A percentile compares a stretch with the other conserved stretches of the same genome.
Evolutionary conservation across 1,284 basidiomycete genomes (phyloP).

Genomic region (Ceratobasidium sp.): DNA sequence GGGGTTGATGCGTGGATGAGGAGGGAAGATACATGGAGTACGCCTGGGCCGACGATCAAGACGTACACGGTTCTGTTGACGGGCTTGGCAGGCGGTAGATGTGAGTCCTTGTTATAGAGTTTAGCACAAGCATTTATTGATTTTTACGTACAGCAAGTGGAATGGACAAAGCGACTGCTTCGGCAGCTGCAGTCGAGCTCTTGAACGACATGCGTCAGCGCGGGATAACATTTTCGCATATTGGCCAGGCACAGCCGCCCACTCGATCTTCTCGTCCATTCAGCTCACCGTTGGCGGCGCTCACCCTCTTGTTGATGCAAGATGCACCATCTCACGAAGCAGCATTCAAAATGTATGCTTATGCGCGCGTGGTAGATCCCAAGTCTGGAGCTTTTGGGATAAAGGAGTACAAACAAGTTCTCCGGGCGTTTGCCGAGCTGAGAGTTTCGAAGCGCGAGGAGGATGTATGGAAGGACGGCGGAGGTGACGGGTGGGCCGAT

Average conservation of each 20-base stretch:
- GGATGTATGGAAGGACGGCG: conserved; percentile 50
- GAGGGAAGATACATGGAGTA: conserved; percentile 31
- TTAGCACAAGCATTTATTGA: background rate
- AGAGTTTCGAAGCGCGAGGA: conserved; percentile 49
- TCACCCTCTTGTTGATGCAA: conserved; percentile 68
- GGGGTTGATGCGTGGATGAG: conserved; percentile 20
- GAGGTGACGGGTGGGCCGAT: conserved; percentile 38
- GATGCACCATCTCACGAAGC: conserved; percentile 59
- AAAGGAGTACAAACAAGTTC: conserved; percentile 42
- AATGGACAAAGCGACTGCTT: conserved; percentile 6
- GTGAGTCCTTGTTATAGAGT: background rate
- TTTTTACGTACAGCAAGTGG: conserved; percentile 9
- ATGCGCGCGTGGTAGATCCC: conserved; percentile 52
- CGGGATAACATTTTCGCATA: conserved; percentile 35
- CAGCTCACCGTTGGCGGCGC: conserved; percentile 7
- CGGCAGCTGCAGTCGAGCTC: conserved; percentile 32
- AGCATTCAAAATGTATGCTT: conserved; percentile 68
- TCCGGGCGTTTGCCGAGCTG: conserved; percentile 42
- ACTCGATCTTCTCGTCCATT: background rate
- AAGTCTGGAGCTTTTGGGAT: conserved; percentile 43
- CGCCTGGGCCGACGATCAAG: conserved; percentile 20
- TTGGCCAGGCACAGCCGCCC: background rate
- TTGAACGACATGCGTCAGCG: conserved; percentile 32
- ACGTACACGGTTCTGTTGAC: conserved; percentile 28
- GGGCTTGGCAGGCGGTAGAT: background rate